Conservation (phyloP, 768 basidiomycete species). For the Boletus pseudopeckii region DNA sequence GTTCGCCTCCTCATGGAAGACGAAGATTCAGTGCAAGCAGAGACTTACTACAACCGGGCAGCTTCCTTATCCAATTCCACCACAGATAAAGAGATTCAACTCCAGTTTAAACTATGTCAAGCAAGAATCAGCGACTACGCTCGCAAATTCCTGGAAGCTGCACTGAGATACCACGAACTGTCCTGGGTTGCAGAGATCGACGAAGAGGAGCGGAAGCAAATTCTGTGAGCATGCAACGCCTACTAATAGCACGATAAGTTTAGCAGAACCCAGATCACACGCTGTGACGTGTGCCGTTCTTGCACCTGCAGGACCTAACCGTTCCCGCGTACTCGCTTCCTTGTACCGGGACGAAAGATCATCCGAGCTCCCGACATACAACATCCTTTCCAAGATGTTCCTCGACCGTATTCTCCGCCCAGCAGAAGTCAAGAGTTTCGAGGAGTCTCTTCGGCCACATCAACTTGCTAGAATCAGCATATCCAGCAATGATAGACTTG, state of each 20-base stretch:
- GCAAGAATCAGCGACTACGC: conserved; percentile 92
- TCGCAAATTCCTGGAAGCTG: conserved; percentile 92
- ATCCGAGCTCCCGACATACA: conserved; percentile 70
- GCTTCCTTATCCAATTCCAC: conserved; percentile 83
- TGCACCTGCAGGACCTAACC: conserved; percentile 94
- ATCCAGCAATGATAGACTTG: conserved; percentile 77
- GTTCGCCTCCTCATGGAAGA: conserved; percentile 93
- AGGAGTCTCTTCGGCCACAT: conserved; percentile 81
- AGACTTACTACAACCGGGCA: conserved; percentile 96
- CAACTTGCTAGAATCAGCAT: conserved; percentile 91
- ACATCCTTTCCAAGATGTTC: conserved; percentile 97
- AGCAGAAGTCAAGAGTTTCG: conserved; percentile 86
- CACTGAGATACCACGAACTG: conserved; percentile 89
- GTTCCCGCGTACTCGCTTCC: conserved; percentile 88
- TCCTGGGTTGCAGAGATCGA: conserved; percentile 90
- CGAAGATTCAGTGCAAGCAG: conserved; percentile 96
- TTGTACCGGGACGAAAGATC: conserved; percentile 94
- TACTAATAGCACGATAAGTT: neutral
- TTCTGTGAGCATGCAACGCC: conserved; percentile 61
- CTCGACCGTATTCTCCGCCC: conserved; percentile 94
- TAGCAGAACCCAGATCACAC: conserved; percentile 53
- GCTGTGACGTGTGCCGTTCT: conserved; percentile 96
- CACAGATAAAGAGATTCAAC: conserved; percentile 70
- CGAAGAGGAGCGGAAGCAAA: conserved; percentile 86
- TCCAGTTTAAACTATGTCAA: conserved; percentile 89